Base-by-base conservation (phyloP, 2,329 filamentous ascomycete genomes). In the Tympanopsis confertula region DNA sequence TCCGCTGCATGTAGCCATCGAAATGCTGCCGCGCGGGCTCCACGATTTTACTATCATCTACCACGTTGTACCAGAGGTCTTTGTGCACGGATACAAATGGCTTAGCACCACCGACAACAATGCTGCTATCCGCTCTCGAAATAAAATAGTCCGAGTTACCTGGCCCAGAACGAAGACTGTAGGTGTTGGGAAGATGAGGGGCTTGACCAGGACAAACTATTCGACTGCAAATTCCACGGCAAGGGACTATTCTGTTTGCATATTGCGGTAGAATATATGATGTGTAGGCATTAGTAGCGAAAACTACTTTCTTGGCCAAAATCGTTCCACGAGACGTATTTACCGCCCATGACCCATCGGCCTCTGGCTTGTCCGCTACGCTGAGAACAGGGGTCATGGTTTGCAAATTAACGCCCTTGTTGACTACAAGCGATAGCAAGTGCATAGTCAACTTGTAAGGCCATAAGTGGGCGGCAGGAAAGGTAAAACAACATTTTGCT, bases 1-100 rank as follows among this genome's bases (percentile, higher is more conserved):
- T 53, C 4, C 53, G 46, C 41, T 62, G 60, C 63, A 66, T 67
- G 40, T 63, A 65, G 0, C 49, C 50, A 10, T 58, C 48, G 42
- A 61, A 68, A 42, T 66, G 59, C 22, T 50, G 36, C 35, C 52
- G 49, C 1, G 58, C 57, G 1, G 48, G 37, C 1, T 55, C 49
- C 15, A 67, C 59, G 2, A 57, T 43, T 0, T 42, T 49, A 4
- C 50, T 49, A 41, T 67, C 63, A 42, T 67, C 59, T 7, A 50
- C 51, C 35, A 55, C 61, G 28, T 59, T 46, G 38, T 57, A 56
- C 62, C 63, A 66, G 15, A 50, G 41, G 7, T 48, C 39, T 1
- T 39, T 39, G 5, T 58, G 40, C 3, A 44, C 26, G 4, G 41
- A 40, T 43, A 51, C 65, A 1, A 44, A 43, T 40, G 48, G 50